Percentiles rank a stretch among this genome's conserved stretches.
phyloP scores from a whole-genome alignment of 495 filamentous ascomycete genomes.

The Xeromyces bisporus region DNA sequence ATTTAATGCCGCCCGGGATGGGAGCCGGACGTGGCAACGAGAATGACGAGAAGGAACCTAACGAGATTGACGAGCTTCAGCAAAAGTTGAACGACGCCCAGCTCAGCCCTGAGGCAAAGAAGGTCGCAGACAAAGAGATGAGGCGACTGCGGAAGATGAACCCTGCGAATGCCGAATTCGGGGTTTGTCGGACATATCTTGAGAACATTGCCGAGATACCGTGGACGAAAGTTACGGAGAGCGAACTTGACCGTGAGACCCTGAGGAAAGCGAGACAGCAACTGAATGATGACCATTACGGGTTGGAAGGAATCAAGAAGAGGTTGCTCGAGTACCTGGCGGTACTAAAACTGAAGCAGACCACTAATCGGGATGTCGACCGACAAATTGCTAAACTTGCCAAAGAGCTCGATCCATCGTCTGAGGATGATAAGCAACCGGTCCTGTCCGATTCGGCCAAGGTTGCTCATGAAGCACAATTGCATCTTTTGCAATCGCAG shows the following conservation, averaged over 20 bases:
- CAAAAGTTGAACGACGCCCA: constrained; percentile 70
- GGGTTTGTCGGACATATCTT: constrained; percentile 83
- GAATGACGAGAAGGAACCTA: constrained; percentile 53
- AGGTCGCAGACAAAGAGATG: constrained; percentile 77
- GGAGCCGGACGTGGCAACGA: constrained; percentile 29
- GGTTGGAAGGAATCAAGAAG: constrained; percentile 95
- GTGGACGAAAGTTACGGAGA: constrained; percentile 75
- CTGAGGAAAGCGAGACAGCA: constrained; percentile 68
- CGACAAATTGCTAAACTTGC: constrained; percentile 52
- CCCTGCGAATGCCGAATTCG: constrained; percentile 86
- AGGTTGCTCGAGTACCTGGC: constrained; percentile 88
- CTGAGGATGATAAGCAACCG: constrained; percentile 23
- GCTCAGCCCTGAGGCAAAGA: constrained; percentile 57
- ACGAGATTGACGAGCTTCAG: constrained; percentile 83
- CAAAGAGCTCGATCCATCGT: constrained; percentile 35
- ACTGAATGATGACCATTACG: constrained; percentile 92
- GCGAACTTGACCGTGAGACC: constrained; percentile 71
- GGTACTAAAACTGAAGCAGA: constrained; percentile 84
- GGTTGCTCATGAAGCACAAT: constrained; percentile 36
- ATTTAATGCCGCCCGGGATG: constrained; percentile 34
- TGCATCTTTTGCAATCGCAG: constrained; percentile 54
- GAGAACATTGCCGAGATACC: constrained; percentile 92
- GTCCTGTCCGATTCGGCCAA: constrained; percentile 24
- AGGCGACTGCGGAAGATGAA: constrained; percentile 87
- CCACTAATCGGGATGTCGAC: constrained; percentile 64